Percentiles rank a stretch among this genome's conserved stretches.
phyloP scores from a whole-genome alignment of 2,329 filamentous ascomycete genomes.

The Beauveria bassiana region DNA sequence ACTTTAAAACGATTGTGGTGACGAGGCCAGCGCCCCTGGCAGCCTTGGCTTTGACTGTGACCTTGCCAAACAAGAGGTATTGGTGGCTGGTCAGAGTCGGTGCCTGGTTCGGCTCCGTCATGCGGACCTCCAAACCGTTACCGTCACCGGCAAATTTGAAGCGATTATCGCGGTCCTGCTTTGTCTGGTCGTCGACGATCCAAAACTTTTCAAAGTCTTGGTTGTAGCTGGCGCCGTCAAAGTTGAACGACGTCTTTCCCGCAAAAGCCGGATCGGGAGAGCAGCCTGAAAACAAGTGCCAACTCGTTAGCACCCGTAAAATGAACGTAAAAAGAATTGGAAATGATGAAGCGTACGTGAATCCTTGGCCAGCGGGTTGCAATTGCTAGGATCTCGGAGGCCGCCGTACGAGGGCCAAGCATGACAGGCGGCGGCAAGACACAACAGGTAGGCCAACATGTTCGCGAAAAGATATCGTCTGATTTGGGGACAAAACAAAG shows the following conservation, averaged over 20 bases:
- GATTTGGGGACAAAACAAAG: background rate
- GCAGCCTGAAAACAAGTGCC: slow-evolving; percentile 33
- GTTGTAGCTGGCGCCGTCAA: slow-evolving; percentile 50
- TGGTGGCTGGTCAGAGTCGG: slow-evolving; percentile 60
- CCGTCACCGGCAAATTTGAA: slow-evolving; percentile 19
- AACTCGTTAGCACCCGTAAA: background rate
- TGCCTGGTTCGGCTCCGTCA: slow-evolving; percentile 47
- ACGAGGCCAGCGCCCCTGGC: slow-evolving; percentile 69
- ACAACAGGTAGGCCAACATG: background rate
- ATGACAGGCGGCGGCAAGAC: background rate
- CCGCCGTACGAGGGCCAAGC: slow-evolving; percentile 9
- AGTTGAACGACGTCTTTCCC: slow-evolving; percentile 46
- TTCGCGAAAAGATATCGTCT: background rate
- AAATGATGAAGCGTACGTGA: slow-evolving; percentile 14
- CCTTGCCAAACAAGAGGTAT: slow-evolving; percentile 80
- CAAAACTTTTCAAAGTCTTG: slow-evolving; percentile 21
- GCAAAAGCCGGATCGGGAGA: slow-evolving; percentile 61
- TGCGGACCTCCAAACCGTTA: slow-evolving; percentile 36
- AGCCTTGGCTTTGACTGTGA: slow-evolving; percentile 61
- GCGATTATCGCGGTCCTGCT: slow-evolving; percentile 18
- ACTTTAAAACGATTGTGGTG: slow-evolving; percentile 69
- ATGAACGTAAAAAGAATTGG: too few species aligned
- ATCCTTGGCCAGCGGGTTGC: slow-evolving; percentile 19
- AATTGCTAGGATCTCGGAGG: background rate
- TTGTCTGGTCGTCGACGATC: slow-evolving; percentile 25